These are phyloP conservation scores for Cryptosporidium xiaoi DNA, from an alignment of 169 alveolate species.

Conservation along the genomic window DNA sequence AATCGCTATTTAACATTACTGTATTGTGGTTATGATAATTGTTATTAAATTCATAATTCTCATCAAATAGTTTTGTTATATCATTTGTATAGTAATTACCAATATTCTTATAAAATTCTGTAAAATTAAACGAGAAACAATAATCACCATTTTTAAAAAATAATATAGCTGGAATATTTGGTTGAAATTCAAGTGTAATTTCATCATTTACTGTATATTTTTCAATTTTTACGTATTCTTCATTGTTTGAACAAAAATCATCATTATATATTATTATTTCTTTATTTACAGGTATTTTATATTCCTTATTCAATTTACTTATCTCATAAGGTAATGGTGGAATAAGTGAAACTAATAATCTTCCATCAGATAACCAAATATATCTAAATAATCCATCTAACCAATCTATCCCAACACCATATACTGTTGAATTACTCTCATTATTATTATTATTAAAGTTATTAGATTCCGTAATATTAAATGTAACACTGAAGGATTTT, in stretches of 20 bases:
- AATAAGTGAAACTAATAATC: constrained; percentile 30
- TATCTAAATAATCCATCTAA: constrained; percentile 58
- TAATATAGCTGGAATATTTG: constrained; percentile 82
- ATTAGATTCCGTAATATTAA: background rate
- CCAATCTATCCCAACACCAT: constrained; percentile 71
- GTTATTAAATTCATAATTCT: background rate
- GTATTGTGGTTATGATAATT: background rate
- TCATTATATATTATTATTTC: constrained; percentile 26
- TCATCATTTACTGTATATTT: constrained; percentile 77
- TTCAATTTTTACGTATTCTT: constrained; percentile 21
- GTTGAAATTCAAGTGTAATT: constrained; percentile 84
- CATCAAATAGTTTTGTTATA: background rate
- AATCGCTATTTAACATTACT: background rate
- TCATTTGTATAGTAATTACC: background rate
- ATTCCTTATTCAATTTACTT: constrained; percentile 36
- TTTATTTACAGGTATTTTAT: constrained; percentile 35
- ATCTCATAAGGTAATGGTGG: constrained; percentile 71
- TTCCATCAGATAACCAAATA: constrained; percentile 58
- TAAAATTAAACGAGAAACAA: constrained; percentile 84
- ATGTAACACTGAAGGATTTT: constrained; percentile 36
- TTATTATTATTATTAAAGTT: background rate
- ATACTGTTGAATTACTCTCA: background rate
- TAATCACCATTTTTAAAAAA: constrained; percentile 81
- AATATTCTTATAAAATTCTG: constrained; percentile 81
- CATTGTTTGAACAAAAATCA: background rate